Percentiles rank a stretch among this genome's conserved stretches.
phyloP scores from a whole-genome alignment of 164 flowering plant species.

The Umbellularia californica region DNA sequence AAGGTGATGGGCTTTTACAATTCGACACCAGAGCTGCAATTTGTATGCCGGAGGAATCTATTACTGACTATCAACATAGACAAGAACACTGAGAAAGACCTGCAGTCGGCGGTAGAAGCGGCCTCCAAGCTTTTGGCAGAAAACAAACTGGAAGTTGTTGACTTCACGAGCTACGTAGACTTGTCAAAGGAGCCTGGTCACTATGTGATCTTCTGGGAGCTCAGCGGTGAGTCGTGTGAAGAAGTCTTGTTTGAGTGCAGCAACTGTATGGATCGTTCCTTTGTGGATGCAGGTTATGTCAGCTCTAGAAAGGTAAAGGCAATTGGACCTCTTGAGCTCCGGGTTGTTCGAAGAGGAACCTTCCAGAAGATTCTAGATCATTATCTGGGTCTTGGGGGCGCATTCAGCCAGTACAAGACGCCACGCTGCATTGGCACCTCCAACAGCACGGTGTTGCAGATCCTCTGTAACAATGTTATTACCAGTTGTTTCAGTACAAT shows the following conservation, averaged over 20 bases:
- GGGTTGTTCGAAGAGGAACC: slow-evolving; percentile 62
- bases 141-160: slow-evolving; percentile 63
- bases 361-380: slow-evolving; percentile 69
- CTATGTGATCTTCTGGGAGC: slow-evolving; percentile 84
- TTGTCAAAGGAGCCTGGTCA: slow-evolving; percentile 64
- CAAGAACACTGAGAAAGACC: slow-evolving; percentile 94
- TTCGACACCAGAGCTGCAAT: slow-evolving; percentile 76
- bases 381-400: slow-evolving; percentile 54
- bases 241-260: slow-evolving; percentile 59
- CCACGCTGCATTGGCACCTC: slow-evolving; percentile 63
- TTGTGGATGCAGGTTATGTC: slow-evolving; percentile 73
- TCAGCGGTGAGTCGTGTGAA: slow-evolving; percentile 50
- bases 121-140: slow-evolving; percentile 45
- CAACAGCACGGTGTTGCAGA: slow-evolving; percentile 49
- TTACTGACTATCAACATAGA: slow-evolving; percentile 84
- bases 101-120: slow-evolving; percentile 72
- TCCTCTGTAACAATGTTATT: slow-evolving; percentile 50
- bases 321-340: slow-evolving; percentile 79
- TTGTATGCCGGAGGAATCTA: slow-evolving; percentile 69
- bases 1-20: slow-evolving; percentile 80
- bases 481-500: slow-evolving; percentile 66
- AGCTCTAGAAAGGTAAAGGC: slow-evolving; percentile 56
- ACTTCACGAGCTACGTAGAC: slow-evolving; percentile 74
- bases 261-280: slow-evolving; percentile 66
- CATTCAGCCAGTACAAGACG: slow-evolving; percentile 79